A percentile compares a stretch with the other conserved stretches of the same genome.
Conservation (phyloP, 768 basidiomycete genomes). For the Tricholomella constricta region DNA sequence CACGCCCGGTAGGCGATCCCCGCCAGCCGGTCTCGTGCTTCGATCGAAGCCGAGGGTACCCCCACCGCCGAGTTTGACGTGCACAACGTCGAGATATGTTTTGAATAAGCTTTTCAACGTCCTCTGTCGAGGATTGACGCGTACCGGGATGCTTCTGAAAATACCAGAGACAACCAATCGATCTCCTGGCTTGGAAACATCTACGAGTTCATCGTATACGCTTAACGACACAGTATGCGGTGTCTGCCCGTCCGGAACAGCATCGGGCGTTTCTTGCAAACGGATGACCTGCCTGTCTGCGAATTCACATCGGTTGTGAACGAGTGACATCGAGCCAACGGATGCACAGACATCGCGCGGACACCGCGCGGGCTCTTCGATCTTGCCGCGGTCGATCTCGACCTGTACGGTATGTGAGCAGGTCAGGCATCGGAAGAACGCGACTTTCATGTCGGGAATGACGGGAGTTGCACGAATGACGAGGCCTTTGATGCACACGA, state of each 20-base stretch:
- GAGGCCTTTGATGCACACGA: conserved; percentile 93
- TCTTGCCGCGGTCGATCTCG: conserved; percentile 97
- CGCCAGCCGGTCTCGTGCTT: conserved; percentile 70
- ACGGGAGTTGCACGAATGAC: conserved; percentile 97
- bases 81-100: conserved; percentile 95
- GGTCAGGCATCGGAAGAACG: conserved; percentile 95
- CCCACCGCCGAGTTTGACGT: conserved; percentile 77
- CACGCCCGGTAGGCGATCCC: conserved; percentile 68
- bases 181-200: conserved; percentile 95
- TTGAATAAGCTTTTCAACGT: conserved; percentile 96
- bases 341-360: conserved; percentile 91
- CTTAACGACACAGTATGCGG: conserved; percentile 96
- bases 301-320: conserved; percentile 97
- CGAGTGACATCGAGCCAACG: conserved; percentile 88
- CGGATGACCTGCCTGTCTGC: conserved; percentile 95
- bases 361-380: conserved; percentile 89
- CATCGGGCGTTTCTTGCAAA: conserved; percentile 96
- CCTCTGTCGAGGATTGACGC: conserved; percentile 89
- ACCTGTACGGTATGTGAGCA: conserved; percentile 97
- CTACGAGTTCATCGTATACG: conserved; percentile 98
- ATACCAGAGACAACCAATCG: conserved; percentile 89
- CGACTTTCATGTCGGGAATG: conserved; percentile 98
- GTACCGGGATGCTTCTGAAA: conserved; percentile 93
- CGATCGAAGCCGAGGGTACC: conserved; percentile 76
- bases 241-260: conserved; percentile 97